A percentile compares a stretch with the other conserved stretches of the same genome.
These are phyloP conservation scores for Collybiopsis luxurians DNA, from an alignment of 768 basidiomycete species.

Conservation along the genomic window DNA sequence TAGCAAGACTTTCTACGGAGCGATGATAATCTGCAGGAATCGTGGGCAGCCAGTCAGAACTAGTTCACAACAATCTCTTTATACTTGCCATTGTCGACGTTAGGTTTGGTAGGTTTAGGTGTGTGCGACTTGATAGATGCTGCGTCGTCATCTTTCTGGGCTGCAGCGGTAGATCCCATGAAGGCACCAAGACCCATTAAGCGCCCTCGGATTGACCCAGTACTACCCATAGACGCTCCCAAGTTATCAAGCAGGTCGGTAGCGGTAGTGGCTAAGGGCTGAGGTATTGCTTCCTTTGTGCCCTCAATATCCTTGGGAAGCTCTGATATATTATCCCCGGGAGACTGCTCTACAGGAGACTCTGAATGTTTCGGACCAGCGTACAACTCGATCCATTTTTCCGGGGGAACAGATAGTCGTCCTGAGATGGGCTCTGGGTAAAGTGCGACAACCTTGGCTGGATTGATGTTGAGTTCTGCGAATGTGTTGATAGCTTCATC, in stretches of 20 bases:
- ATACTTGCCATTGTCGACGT: constrained; percentile 9
- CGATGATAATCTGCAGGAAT: constrained; percentile 50
- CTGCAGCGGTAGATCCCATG: constrained; percentile 23
- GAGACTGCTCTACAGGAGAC: constrained; percentile 26
- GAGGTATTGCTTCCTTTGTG: constrained; percentile 16
- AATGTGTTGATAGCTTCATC: constrained; percentile 85
- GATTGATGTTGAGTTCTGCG: constrained; percentile 85
- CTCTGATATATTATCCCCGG: constrained; percentile 13
- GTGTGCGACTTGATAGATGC: constrained; percentile 38
- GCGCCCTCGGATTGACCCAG: constrained; percentile 45
- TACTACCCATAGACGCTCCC: constrained; percentile 24
- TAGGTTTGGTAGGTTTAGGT: constrained; percentile 27
- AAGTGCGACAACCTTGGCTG: constrained; percentile 88
- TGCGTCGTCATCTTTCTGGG: constrained; percentile 60
- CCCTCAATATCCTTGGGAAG: constrained; percentile 19
- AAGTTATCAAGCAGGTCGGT: constrained; percentile 32
- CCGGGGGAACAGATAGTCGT: constrained; percentile 63
- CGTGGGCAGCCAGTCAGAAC: neutral
- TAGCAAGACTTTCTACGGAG: constrained; percentile 84
- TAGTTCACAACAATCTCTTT: too few relatives aligned
- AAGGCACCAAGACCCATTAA: constrained; percentile 58
- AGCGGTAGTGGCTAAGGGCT: constrained; percentile 20
- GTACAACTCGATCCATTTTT: constrained; percentile 78
- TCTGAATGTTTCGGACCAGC: constrained; percentile 55
- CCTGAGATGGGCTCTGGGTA: constrained; percentile 85